Base-by-base conservation (phyloP, 306 rosid species). In the Abrus precatorius region DNA sequence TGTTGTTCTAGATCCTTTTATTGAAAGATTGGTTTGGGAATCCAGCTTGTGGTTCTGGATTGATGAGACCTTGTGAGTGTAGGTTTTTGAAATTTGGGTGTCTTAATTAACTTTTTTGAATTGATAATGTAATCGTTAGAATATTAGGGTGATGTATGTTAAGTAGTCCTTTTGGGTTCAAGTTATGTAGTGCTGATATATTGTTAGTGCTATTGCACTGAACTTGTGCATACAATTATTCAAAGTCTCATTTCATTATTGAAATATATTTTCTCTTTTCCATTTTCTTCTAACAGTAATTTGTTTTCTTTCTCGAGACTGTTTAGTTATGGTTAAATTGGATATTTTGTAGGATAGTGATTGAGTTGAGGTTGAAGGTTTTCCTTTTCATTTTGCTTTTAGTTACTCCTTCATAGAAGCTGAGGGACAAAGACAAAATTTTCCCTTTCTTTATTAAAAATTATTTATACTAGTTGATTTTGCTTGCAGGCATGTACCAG, bases 401-500 rank as follows among this genome's bases (percentile, higher is more conserved):
- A 44, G 20, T 67, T 73, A 28, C 38, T 61, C 72, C 32, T 36
- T 57, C 72, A 1, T 59, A 53, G 43, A 83, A 63, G 49, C 48
- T 59, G 9, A 52, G 7, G 69, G 64, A 4, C 45, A 33, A 20
- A 52, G 12, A 50, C 1, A 2, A 11, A 27, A 12, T 41, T 48
- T 20, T 50, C 48, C 4, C 33, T n/a, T 6, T 13, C 38, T 27
- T 75, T 9, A 33, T 57, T 32, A n/a, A 28, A 62, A 65, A 65
- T 65, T 59, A 40, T 55, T 73, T 77, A 11, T 70, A 28, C 52
- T 64, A 44, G n/a, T 69, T 79, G 44, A 64, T 32, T 77, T 82
- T 73, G 80, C 67, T 77, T 77, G 61, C 87, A 95, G 98, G 99
- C 62, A 95, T 95, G 94, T 95, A 95, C 85, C 98, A 95, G 87